Evolutionary conservation across 805 yeast genomes (phyloP), one percentile per base, ranked within the genome.

Genomic region (Blastobotrys terrestris): DNA sequence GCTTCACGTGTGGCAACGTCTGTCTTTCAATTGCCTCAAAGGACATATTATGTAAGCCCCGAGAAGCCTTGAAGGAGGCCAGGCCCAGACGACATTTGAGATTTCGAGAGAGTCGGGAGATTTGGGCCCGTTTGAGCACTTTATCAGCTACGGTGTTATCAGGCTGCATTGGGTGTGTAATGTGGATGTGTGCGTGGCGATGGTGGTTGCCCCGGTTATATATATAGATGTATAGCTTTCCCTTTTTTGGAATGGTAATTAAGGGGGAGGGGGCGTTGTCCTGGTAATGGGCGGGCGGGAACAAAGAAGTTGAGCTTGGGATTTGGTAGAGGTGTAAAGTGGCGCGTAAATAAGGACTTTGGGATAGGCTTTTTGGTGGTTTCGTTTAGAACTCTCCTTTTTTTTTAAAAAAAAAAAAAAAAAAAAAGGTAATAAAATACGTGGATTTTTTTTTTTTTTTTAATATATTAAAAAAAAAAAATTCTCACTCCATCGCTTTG

Each of bases 91-190:
- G 60, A 43, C 70, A 67, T 54, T 74, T 73, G 51, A 73, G 66
- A 54, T 67, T 69, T 39, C 73, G 62, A 13, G 77, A 68, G 46
- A 73, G 62, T 26, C 74, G 58, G 21, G 75, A 67, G 49, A 72
- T 69, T 54, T 72, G 73, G 0, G 76, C 76, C 39, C 76, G 65
- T 22, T 69, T 64, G 41, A 72, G 65, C 18, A 73, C 72, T 44
- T 70, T 69, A 51, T 70, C 67, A 13, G 49, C 49, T 11, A 39
- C 22, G 4, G 20, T 18, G 45, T 19, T 43, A 46, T 15, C 22
- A 4, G 46, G 16, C 21, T 44, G 46, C 46, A 44, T 44, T 21
- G 22, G n/a, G 47, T 20, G 8, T n/a, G n/a, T 20, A 31, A 8
- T 44, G 35, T 11, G 26, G 47, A 11, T 16, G 13, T n/a, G 15